These are phyloP conservation scores for Ustilago loliicola DNA, from an alignment of 1,284 basidiomycete species.

Conservation along the genomic window DNA sequence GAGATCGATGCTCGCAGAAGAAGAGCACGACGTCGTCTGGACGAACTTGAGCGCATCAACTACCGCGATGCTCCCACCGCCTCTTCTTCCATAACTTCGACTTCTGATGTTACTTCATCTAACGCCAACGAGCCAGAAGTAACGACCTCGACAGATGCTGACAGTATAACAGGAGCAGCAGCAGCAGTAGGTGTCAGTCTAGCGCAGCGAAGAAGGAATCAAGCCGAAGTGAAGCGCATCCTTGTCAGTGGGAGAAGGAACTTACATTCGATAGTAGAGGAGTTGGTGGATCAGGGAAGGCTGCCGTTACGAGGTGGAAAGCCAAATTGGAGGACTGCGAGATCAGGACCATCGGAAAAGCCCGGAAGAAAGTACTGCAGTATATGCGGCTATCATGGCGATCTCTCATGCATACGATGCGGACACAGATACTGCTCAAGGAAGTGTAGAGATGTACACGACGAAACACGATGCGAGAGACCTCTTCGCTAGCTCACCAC, in stretches of 20 bases:
- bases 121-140: background rate
- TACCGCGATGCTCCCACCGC: constrained; percentile 38
- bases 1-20: constrained; percentile 40
- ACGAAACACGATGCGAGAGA: constrained; percentile 46
- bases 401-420: constrained; percentile 41
- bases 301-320: constrained; percentile 16
- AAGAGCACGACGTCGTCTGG: constrained; percentile 39
- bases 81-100: constrained; percentile 9
- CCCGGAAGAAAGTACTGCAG: constrained; percentile 38
- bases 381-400: constrained; percentile 49
- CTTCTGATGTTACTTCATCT: constrained; percentile 5
- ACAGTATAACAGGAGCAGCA: background rate
- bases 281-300: constrained; percentile 40
- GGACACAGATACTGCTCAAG: constrained; percentile 39
- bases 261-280: constrained; percentile 38
- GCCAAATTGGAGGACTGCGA: constrained; percentile 34
- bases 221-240: constrained; percentile 42
- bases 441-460: constrained; percentile 39
- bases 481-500: constrained; percentile 27
- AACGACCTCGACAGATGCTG: background rate
- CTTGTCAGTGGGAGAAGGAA: constrained; percentile 28
- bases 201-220: constrained; percentile 34
- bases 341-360: constrained; percentile 18
- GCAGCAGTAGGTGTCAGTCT: constrained; percentile 17
- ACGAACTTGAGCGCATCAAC: constrained; percentile 51